phyloP scores from a whole-genome alignment of 2,329 filamentous ascomycete genomes.

The Venturia nashicola region DNA sequence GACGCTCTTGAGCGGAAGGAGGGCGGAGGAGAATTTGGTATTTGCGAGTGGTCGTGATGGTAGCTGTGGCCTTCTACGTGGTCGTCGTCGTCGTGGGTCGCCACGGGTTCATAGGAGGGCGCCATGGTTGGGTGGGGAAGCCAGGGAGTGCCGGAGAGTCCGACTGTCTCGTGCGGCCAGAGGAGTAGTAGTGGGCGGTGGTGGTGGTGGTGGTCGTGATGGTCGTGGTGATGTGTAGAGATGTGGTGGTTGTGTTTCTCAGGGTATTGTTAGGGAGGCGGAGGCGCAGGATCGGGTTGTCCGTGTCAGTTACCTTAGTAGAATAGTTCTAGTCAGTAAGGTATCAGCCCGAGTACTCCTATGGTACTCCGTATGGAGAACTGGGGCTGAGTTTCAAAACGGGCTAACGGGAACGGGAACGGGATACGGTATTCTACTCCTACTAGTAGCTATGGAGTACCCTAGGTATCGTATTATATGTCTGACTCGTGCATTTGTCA shows the following conservation, averaged over 20 bases:
- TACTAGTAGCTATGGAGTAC: too few relatives aligned
- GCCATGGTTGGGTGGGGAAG: background rate
- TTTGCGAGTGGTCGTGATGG: conserved; percentile 19
- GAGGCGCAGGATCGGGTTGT: too few relatives aligned
- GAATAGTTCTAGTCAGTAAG: too few relatives aligned
- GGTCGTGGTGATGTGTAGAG: background rate
- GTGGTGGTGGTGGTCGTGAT: background rate
- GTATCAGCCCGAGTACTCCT: too few relatives aligned
- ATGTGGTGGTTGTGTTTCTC: background rate
- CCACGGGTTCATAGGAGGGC: conserved; percentile 21
- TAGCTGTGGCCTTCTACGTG: conserved; percentile 13
- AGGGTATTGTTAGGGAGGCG: background rate
- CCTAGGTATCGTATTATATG: too few relatives aligned
- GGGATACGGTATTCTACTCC: too few relatives aligned
- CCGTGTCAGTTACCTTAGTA: too few relatives aligned
- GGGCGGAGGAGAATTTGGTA: conserved; percentile 45
- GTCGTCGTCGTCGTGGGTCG: conserved; percentile 31
- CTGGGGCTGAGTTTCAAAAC: background rate
- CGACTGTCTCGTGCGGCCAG: background rate
- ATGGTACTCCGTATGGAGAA: too few relatives aligned
- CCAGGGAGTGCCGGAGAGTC: background rate
- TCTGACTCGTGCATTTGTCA: background rate
- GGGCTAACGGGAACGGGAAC: too few relatives aligned
- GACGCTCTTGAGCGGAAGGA: conserved; percentile 82
- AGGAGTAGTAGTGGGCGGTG: background rate